These are phyloP conservation scores for Scutellaria baicalensis DNA, from an alignment of 257 asterid species.

Conservation along the genomic window DNA sequence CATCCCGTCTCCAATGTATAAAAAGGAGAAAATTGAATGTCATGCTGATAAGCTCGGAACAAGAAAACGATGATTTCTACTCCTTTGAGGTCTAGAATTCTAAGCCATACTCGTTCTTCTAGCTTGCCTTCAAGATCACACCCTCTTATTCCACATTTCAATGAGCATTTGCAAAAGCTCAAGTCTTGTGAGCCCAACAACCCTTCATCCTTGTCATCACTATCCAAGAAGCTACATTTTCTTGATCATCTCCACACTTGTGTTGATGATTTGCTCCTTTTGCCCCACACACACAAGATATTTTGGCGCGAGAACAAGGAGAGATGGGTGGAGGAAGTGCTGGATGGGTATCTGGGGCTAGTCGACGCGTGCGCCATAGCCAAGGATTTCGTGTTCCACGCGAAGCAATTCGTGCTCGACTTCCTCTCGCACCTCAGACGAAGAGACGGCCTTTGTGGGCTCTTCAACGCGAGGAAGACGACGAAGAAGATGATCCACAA, in stretches of 20 bases:
- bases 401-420: slow-evolving; percentile 10
- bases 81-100: slow-evolving; percentile 32
- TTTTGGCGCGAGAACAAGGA: slow-evolving; percentile 15
- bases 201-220: slow-evolving; percentile 21
- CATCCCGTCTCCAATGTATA: slow-evolving; percentile 14
- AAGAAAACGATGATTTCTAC: slow-evolving; percentile 19
- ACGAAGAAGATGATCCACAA: slow-evolving; percentile 25
- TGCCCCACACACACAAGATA: slow-evolving; percentile 24
- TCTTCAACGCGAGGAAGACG: slow-evolving; percentile 7
- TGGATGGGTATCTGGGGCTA: slow-evolving; percentile 32
- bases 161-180: slow-evolving; percentile 17
- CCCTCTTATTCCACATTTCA: slow-evolving; percentile 40
- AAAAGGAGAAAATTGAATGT: not conserved
- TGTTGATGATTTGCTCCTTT: slow-evolving; percentile 20
- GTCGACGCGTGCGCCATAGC: slow-evolving; percentile 34
- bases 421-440: slow-evolving; percentile 29
- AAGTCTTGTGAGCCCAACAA: slow-evolving; percentile 5
- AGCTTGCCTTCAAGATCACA: slow-evolving; percentile 40
- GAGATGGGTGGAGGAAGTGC: slow-evolving; percentile 24
- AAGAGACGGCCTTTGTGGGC: slow-evolving; percentile 4
- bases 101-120: slow-evolving; percentile 31
- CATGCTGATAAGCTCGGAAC: not conserved
- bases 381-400: slow-evolving; percentile 18
- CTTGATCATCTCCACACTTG: slow-evolving; percentile 22
- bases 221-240: slow-evolving; percentile 15